These are phyloP conservation scores for Dillenia turbinata DNA, from an alignment of 164 flowering plant genomes.

Conservation along the genomic window DNA sequence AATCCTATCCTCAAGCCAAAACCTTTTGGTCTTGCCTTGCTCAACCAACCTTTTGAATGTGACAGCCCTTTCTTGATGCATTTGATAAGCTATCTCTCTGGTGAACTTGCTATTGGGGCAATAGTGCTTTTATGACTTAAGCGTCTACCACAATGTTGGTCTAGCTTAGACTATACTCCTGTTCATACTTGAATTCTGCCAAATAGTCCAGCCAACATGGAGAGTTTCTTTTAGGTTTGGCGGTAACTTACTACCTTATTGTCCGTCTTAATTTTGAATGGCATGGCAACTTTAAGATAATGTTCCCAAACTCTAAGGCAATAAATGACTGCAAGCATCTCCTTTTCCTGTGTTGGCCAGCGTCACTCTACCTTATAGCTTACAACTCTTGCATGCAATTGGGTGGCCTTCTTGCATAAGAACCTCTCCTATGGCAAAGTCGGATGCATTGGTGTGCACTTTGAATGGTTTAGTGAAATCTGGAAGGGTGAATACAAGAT, in stretches of 20 bases:
- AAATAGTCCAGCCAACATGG: background rate
- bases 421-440: constrained; percentile 5
- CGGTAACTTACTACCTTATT: background rate
- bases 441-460: constrained; percentile 6
- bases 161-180: background rate
- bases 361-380: background rate
- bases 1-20: no score
- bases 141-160: background rate
- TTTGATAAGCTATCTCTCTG: no score
- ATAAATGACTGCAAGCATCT: no score
- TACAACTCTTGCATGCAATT: background rate
- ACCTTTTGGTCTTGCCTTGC: no score
- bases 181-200: background rate
- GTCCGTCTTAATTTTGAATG: background rate
- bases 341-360: no score
- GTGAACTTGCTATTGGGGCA: no score
- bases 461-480: constrained; percentile 7
- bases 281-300: no score
- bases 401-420: constrained; percentile 16
- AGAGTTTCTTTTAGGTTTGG: background rate
- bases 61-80: background rate
- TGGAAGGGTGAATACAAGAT: constrained; percentile 1
- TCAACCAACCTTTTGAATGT: no score
- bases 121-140: background rate
- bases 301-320: no score